Percentiles rank a stretch among this genome's conserved stretches.
Evolutionary conservation across 2,329 filamentous ascomycete genomes (phyloP).

Genomic region (Diaporthe citriasiana): DNA sequence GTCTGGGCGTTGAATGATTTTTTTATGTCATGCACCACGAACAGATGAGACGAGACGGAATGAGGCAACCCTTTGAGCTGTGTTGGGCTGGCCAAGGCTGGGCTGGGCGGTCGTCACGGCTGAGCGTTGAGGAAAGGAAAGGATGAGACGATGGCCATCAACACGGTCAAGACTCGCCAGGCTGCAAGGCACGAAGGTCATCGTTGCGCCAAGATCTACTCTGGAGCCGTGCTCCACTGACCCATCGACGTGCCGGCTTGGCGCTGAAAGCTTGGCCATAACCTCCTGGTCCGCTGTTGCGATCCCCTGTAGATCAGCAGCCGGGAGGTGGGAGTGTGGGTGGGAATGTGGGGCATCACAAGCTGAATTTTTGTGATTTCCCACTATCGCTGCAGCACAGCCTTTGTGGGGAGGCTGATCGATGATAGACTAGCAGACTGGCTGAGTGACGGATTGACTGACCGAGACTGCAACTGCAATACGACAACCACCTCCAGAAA

Average conservation of each 20-base stretch:
- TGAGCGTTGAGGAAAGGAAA: neutral
- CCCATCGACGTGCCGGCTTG: conserved; percentile 24
- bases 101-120: conserved; percentile 3
- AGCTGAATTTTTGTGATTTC: conserved; percentile 20
- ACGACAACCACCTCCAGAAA: neutral
- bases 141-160: neutral
- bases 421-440: neutral
- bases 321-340: conserved; percentile 10
- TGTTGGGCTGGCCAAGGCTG: neutral
- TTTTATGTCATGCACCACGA: conserved; percentile 23
- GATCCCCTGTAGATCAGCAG: conserved; percentile 26
- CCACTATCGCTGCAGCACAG: conserved; percentile 17
- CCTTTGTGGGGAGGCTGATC: conserved; percentile 30
- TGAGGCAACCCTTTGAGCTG: neutral
- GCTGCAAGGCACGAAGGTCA: neutral
- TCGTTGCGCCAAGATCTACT: neutral
- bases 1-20: neutral
- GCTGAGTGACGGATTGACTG: neutral
- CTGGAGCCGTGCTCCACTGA: neutral
- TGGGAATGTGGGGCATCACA: conserved; percentile 13
- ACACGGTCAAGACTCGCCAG: no score
- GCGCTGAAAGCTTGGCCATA: conserved; percentile 30
- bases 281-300: neutral
- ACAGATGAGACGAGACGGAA: conserved; percentile 25
- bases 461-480: conserved; percentile 11